Conservation (phyloP, 2,329 filamentous ascomycete species). For the Cadophora sp. region DNA sequence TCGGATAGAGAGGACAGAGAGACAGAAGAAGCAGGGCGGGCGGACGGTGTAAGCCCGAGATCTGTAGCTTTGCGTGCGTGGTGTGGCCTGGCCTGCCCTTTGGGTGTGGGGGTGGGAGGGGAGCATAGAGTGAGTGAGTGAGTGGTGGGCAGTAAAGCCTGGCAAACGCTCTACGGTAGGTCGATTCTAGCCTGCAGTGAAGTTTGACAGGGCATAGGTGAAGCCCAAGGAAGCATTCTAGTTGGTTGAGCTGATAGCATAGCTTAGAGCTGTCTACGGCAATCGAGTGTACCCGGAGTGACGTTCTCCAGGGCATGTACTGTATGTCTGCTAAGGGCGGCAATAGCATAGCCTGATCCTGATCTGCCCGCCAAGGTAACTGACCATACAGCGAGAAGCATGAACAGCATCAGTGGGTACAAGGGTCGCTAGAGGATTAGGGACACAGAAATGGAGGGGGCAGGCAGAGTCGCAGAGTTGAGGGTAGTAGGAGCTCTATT, state of each 20-base stretch:
- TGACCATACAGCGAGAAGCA: constrained; percentile 11
- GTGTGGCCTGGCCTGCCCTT: constrained; percentile 1
- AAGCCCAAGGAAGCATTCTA: constrained; percentile 1
- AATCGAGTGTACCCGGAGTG: constrained; percentile 9
- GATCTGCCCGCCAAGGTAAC: not conserved
- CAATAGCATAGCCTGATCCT: constrained; percentile 12
- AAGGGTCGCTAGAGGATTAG: not conserved
- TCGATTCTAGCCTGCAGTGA: constrained; percentile 1
- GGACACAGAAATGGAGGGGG: not conserved
- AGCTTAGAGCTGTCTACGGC: not conserved
- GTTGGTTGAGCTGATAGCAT: not conserved
- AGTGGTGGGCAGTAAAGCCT: constrained; percentile 1
- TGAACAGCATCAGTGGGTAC: constrained; percentile 5
- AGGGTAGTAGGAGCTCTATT: not conserved
- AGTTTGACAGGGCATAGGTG: not conserved
- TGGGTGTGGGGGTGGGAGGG: too few species aligned
- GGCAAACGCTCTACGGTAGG: constrained; percentile 1
- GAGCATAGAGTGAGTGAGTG: too few species aligned
- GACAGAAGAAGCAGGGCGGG: not conserved
- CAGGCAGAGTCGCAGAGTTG: not conserved
- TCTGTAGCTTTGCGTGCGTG: not conserved
- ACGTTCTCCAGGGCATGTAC: not conserved
- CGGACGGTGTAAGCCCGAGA: constrained; percentile 4
- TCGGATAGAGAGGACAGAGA: not conserved
- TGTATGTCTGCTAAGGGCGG: not conserved